These are phyloP conservation scores for Hyphopichia pseudoburtonii DNA, from an alignment of 1,139 yeast genomes.

Conservation along the genomic window DNA sequence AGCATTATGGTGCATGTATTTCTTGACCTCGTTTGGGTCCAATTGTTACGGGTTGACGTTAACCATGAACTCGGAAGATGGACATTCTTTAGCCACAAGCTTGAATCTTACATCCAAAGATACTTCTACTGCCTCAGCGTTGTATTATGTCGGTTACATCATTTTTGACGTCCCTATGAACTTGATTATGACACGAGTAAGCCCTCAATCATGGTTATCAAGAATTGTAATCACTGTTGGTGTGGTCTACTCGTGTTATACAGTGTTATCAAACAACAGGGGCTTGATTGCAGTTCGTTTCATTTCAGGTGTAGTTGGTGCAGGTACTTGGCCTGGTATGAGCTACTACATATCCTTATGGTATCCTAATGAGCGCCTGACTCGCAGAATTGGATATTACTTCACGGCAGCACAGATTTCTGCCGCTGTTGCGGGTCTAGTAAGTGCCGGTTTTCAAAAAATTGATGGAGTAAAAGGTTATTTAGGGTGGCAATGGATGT, in stretches of 20 bases:
- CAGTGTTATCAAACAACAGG: slow-evolving; percentile 49
- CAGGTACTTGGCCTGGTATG: slow-evolving; percentile 95
- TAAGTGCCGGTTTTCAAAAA: slow-evolving; percentile 83
- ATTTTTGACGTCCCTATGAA: slow-evolving; percentile 89
- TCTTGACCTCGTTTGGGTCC: slow-evolving; percentile 76
- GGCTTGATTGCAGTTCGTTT: slow-evolving; percentile 75
- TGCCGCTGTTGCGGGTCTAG: slow-evolving; percentile 83
- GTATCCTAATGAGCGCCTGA: slow-evolving; percentile 80
- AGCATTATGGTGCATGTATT: slow-evolving; percentile 79
- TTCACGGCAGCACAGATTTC: slow-evolving; percentile 89
- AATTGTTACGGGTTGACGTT: slow-evolving; percentile 77
- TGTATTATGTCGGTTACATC: slow-evolving; percentile 80
- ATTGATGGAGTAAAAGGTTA: slow-evolving; percentile 71
- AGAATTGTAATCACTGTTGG: slow-evolving; percentile 80
- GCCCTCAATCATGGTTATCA: slow-evolving; percentile 84
- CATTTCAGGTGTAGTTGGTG: slow-evolving; percentile 77
- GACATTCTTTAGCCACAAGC: slow-evolving; percentile 61
- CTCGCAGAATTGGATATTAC: slow-evolving; percentile 82
- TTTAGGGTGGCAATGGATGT: slow-evolving; percentile 90
- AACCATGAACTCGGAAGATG: slow-evolving; percentile 69
- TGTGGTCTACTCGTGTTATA: slow-evolving; percentile 70
- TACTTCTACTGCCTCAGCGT: slow-evolving; percentile 74
- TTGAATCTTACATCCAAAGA: slow-evolving; percentile 55
- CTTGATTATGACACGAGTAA: slow-evolving; percentile 74
- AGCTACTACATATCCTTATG: slow-evolving; percentile 80